Percentiles rank a stretch among this genome's conserved stretches.
Conservation (phyloP, 345 rosid genomes). For the Euphorbia pulcherrima region DNA sequence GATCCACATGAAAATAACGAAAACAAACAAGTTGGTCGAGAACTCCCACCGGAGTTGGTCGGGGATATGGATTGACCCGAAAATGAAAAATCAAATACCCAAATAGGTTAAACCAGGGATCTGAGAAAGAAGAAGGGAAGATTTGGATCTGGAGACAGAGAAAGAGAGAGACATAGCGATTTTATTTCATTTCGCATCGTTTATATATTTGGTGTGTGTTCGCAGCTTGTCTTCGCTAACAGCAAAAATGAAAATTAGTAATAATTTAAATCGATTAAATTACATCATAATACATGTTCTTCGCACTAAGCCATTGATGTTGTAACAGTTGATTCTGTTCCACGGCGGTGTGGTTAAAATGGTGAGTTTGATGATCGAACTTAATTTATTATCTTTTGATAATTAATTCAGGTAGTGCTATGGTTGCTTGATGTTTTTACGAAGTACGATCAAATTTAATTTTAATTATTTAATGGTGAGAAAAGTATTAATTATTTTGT, state of each 20-base stretch:
- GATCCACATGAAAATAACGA: slow-evolving; percentile 32
- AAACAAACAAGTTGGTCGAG: slow-evolving; percentile 11
- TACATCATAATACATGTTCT: background rate
- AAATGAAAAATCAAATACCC: slow-evolving; percentile 4
- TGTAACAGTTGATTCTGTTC: background rate
- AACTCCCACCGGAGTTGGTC: slow-evolving; percentile 1
- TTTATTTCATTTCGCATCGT: slow-evolving; percentile 1
- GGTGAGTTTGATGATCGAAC: background rate
- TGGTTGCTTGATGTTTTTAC: too few relatives aligned
- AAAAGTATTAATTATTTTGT: too few relatives aligned
- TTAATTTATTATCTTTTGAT: too few relatives aligned
- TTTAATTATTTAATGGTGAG: too few relatives aligned
- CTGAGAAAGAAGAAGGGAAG: slow-evolving; percentile 25
- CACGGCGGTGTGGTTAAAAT: background rate
- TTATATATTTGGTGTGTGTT: slow-evolving; percentile 11
- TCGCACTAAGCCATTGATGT: background rate
- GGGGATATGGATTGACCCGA: slow-evolving; percentile 3
- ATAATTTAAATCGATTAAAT: background rate
- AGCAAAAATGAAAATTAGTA: background rate
- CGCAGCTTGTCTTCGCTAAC: slow-evolving; percentile 6
- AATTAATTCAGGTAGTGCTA: too few relatives aligned
- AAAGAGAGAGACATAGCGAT: background rate
- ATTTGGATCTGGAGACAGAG: slow-evolving; percentile 48
- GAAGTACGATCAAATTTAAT: too few relatives aligned
- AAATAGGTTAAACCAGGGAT: slow-evolving; percentile 30